Percentiles rank a stretch among this genome's conserved stretches.
phyloP scores from a whole-genome alignment of 805 yeast genomes.

The Metschnikowia orientalis region DNA sequence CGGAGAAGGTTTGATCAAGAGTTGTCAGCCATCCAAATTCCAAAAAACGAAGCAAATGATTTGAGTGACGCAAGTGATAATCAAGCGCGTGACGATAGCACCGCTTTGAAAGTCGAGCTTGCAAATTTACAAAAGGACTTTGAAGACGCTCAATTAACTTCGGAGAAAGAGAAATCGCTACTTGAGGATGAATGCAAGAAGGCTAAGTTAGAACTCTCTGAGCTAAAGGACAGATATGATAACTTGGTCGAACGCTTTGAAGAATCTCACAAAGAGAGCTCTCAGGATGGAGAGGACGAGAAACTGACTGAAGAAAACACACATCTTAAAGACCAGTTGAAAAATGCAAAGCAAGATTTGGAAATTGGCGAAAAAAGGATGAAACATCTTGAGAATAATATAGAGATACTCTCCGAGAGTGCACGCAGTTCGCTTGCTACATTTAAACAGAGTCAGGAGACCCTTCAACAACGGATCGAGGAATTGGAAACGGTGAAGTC shows the following conservation, averaged over 20 bases:
- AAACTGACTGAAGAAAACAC: conserved; percentile 8
- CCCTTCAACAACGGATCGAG: conserved; percentile 13
- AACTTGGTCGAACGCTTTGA: too few relatives aligned
- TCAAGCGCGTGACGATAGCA: conserved; percentile 2
- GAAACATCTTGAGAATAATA: conserved; percentile 12
- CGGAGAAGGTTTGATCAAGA: background rate
- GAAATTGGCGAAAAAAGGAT: conserved; percentile 13
- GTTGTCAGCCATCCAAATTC: too few relatives aligned
- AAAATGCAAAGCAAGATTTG: conserved; percentile 15
- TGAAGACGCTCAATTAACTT: too few relatives aligned
- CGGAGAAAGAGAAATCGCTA: too few relatives aligned
- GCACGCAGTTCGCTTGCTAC: conserved; percentile 11
- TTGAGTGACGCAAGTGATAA: background rate
- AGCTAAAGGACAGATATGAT: too few relatives aligned
- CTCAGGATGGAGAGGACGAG: background rate
- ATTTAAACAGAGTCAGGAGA: conserved; percentile 9
- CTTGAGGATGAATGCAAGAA: conserved; percentile 1
- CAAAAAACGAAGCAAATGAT: background rate
- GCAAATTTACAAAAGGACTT: background rate
- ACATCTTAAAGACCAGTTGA: conserved; percentile 14
- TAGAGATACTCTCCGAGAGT: conserved; percentile 14
- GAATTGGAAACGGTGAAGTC: conserved; percentile 23
- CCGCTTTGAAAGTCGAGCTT: conserved; percentile 2
- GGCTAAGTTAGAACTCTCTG: conserved; percentile 4
- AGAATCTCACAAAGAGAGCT: too few relatives aligned